Evolutionary conservation across 176 grass and related monocot species (phyloP), one percentile per base, ranked within the genome.

Genomic region (Lolium rigidum): DNA sequence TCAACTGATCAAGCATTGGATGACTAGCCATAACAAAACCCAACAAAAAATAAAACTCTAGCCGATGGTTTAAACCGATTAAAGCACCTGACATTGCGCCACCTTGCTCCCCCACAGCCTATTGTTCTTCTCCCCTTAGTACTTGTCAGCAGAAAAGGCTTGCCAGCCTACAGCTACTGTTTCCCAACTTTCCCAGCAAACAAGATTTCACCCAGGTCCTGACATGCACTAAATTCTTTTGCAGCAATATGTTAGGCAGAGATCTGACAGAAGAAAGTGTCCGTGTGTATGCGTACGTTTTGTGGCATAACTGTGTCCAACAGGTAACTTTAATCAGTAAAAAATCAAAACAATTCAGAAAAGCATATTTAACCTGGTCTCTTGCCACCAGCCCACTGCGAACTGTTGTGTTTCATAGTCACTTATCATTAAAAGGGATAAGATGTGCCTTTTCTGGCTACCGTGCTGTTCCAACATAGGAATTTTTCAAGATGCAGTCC

Each of bases 131-230:
- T 72, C 31, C 80, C 67, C 86, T 61, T 11, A 0, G 15, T 56
- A n/a, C 25, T 77, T 84, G 12, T 79, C 63, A 63, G 52, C 73
- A 52, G n/a, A 69, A 87, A 90, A 69, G 60, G 9, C 8, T 77
- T 62, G 18, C 8, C 85, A 84, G 70, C 68, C 69, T 84, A 76
- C 76, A 88, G 61, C 81, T 85, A 72, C 46, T 28, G 58, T 84
- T 85, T 84, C 49, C n/a, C 15, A 68, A 60, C 59, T 84, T 91
- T 81, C 78, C 81, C 24, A 81, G 52, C 11, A 62, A 88, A 56
- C 51, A 91, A 46, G 82, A 77, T 88, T 91, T 81, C 70, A 88
- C 26, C 52, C 11, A 70, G 17, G 70, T 71, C 77, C 60, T 76
- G 22, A 70, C 85, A 87, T 59, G 12, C 76, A 24, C 28, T 62